Base-by-base conservation (phyloP, 345 rosid genomes). In the Gossypium longicalyx region DNA sequence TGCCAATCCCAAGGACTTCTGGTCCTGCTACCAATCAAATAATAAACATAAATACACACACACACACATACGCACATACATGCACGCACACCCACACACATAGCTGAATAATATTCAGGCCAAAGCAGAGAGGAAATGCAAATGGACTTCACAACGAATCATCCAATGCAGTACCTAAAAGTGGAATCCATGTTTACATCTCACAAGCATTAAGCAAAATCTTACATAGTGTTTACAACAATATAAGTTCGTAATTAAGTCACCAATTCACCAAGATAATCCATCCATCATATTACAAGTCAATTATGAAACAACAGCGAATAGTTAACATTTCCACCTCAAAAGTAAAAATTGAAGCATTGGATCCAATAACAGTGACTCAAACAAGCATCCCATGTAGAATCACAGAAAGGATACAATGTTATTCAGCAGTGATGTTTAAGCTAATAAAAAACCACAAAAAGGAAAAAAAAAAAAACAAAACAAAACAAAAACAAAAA, bases 1-100 rank as follows among this genome's bases (percentile, higher is more conserved):
- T 75, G 75, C 88, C 91, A 86, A 70, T 78, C 74, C 87, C 82
- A 85, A 63, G 81, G 69, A 34, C 64, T 77, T 79, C 20, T 34
- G 1, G 41, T 34, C 5, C 75, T 73, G 57, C 74, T 64, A 76
- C 79, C 74, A 77, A 65, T 74, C 79, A 85, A 29, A 60, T 17
- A 15, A 53, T 43, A 72, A 77, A 19, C 38, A 38, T 12, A 10
- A 72, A 47, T 22, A 70, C 29, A 48, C 10, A 53, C 7, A 9
- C 0, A 9, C 1, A 7, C 12, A 45, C 12, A 1, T 2, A 16
- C 34, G 34, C 34, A 34, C 38, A 34, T 4, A 4, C 6, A 34
- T 34, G 38, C 38, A 34, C 38, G 38, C 38, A 34, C 38, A 34
- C 6, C 38, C 38, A 34, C 41, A 34, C 41, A 34, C 7, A 34